phyloP scores from a whole-genome alignment of 2,329 filamentous ascomycete genomes.

The Corynespora cassiicola region DNA sequence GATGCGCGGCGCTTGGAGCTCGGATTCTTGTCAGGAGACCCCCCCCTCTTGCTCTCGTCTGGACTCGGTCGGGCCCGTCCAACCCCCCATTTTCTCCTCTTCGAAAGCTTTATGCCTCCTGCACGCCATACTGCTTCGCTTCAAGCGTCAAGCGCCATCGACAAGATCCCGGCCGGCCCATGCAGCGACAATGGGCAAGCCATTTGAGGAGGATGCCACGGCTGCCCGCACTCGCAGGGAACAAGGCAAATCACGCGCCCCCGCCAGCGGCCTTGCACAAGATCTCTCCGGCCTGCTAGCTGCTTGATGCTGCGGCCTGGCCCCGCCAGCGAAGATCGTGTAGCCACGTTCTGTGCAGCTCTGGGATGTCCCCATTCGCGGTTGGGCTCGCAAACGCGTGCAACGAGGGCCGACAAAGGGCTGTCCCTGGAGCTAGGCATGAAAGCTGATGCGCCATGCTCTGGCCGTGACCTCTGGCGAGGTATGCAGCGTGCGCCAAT shows the following conservation, averaged over 20 bases:
- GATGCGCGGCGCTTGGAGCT: slow-evolving; percentile 17
- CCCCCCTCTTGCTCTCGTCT: slow-evolving; percentile 34
- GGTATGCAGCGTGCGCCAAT: too few relatives aligned
- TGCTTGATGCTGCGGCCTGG: slow-evolving; percentile 18
- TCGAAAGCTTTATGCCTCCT: slow-evolving; percentile 35
- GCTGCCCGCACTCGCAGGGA: slow-evolving; percentile 22
- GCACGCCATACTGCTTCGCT: slow-evolving; percentile 46
- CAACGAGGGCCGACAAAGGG: slow-evolving; percentile 16
- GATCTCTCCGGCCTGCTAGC: slow-evolving; percentile 25
- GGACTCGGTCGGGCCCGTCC: slow-evolving; percentile 34
- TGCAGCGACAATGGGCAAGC: slow-evolving; percentile 23
- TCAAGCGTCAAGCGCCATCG: slow-evolving; percentile 42
- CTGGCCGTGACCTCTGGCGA: too few relatives aligned
- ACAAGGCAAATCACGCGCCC: slow-evolving; percentile 40
- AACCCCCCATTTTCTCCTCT: slow-evolving; percentile 27
- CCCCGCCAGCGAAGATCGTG: slow-evolving; percentile 19
- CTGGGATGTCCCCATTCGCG: slow-evolving; percentile 21
- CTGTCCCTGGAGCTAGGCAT: slow-evolving; percentile 35
- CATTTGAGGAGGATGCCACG: slow-evolving; percentile 17
- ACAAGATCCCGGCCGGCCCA: slow-evolving; percentile 28
- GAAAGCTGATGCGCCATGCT: slow-evolving; percentile 20
- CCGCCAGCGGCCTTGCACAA: slow-evolving; percentile 27
- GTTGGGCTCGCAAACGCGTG: slow-evolving; percentile 12
- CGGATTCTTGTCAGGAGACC: slow-evolving; percentile 27
- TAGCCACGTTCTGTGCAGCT: slow-evolving; percentile 25